Evolutionary conservation across 441 rosid species (phyloP).

Genomic region (Erysimum cheiri): DNA sequence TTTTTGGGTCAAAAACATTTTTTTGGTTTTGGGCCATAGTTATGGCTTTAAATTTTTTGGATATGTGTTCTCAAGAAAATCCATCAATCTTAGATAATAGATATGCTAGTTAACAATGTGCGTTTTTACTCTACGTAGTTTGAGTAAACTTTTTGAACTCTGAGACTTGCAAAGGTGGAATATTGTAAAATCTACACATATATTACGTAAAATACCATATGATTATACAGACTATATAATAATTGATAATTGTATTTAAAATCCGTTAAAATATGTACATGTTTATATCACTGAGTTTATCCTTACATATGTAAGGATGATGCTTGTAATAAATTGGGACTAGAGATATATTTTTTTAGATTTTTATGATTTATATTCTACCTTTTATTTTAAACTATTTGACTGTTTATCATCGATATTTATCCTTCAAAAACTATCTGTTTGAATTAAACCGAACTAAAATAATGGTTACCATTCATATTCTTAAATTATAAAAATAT

Average conservation of each 20-base stretch:
- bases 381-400: too few relatives aligned
- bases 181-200: neutral
- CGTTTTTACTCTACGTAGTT: neutral
- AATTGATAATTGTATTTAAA: neutral
- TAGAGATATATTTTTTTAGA: neutral
- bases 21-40: constrained; percentile 5
- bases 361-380: too few relatives aligned
- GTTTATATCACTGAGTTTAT: too few relatives aligned
- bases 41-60: neutral
- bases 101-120: neutral
- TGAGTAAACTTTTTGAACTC: neutral
- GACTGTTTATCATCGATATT: too few relatives aligned
- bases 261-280: neutral
- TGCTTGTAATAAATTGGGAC: neutral
- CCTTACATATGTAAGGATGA: neutral
- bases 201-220: too few relatives aligned
- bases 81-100: neutral
- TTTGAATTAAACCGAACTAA: neutral
- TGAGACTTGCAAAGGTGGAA: neutral
- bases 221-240: neutral
- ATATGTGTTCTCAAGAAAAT: neutral
- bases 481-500: neutral
- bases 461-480: neutral
- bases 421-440: neutral
- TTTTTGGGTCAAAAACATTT: neutral